Percentiles rank a stretch among this genome's conserved stretches.
phyloP scores from a whole-genome alignment of 352 stramenopile species.

The Globisporangium paddicum region DNA sequence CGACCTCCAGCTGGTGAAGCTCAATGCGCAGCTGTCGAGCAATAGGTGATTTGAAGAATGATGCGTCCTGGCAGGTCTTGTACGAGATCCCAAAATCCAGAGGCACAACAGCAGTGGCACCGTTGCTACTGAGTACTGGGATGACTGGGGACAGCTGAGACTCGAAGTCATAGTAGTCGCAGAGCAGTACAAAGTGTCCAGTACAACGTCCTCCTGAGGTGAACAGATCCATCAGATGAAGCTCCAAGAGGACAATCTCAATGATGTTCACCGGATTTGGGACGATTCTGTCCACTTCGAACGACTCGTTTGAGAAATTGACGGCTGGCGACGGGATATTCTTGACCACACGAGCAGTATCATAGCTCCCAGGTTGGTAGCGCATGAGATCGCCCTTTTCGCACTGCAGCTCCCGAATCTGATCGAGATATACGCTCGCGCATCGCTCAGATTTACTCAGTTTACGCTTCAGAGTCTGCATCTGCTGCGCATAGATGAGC shows the following conservation, averaged over 20 bases:
- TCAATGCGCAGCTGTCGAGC: conserved; percentile 18
- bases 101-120: neutral
- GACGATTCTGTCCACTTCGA: neutral
- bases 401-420: conserved; percentile 19
- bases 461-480: conserved; percentile 17
- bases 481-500: conserved; percentile 14
- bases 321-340: neutral
- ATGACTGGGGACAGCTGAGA: conserved; percentile 29
- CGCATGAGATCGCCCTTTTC: conserved; percentile 14
- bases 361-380: neutral
- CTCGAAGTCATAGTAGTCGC: conserved; percentile 45
- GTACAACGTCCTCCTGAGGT: too few species aligned
- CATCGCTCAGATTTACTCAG: conserved; percentile 15
- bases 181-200: conserved; percentile 18
- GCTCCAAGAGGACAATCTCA: conserved; percentile 12
- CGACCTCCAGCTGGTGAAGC: conserved; percentile 15
- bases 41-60: conserved; percentile 19
- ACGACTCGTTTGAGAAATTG: neutral
- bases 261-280: conserved; percentile 13
- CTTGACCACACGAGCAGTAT: neutral
- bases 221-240: neutral
- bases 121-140: neutral
- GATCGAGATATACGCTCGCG: conserved; percentile 18
- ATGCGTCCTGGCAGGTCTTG: conserved; percentile 19
- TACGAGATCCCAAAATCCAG: conserved; percentile 31